Percentiles rank a stretch among this genome's conserved stretches.
Conservation (phyloP, 164 flowering plant species). For the Nelumbo lutea region DNA sequence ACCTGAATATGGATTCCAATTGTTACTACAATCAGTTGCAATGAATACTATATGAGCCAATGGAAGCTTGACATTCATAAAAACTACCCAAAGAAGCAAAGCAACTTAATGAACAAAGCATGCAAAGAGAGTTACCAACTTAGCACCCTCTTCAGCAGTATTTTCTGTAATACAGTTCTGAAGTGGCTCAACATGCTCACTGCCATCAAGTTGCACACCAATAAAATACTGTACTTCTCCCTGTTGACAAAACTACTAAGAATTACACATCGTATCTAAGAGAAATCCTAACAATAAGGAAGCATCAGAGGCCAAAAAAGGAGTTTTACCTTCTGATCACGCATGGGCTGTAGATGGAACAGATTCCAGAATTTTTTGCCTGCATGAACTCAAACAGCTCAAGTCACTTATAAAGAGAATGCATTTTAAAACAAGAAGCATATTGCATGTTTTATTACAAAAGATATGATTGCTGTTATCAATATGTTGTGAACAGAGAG, state of each 20-base stretch:
- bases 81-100: neutral
- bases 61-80: neutral
- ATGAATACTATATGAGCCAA: neutral
- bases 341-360: slow-evolving; percentile 98
- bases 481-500: neutral
- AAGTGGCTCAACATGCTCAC: slow-evolving; percentile 91
- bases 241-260: slow-evolving; percentile 30
- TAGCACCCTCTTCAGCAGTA: slow-evolving; percentile 61
- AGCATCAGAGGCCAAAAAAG: neutral
- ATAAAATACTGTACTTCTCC: slow-evolving; percentile 98
- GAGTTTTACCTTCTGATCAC: slow-evolving; percentile 83
- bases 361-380: slow-evolving; percentile 99
- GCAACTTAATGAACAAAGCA: neutral
- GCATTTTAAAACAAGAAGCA: neutral
- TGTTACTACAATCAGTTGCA: neutral
- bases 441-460: neutral
- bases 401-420: neutral
- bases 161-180: slow-evolving; percentile 67
- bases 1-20: slow-evolving; percentile 40
- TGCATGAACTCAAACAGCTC: slow-evolving; percentile 18
- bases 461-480: neutral
- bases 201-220: slow-evolving; percentile 97
- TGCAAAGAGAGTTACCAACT: slow-evolving; percentile 39
- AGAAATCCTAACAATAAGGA: neutral
- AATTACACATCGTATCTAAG: neutral